A percentile compares a stretch with the other conserved stretches of the same genome.
Conservation (phyloP, 2,329 filamentous ascomycete species). For the Dothideomycetes sp. region DNA sequence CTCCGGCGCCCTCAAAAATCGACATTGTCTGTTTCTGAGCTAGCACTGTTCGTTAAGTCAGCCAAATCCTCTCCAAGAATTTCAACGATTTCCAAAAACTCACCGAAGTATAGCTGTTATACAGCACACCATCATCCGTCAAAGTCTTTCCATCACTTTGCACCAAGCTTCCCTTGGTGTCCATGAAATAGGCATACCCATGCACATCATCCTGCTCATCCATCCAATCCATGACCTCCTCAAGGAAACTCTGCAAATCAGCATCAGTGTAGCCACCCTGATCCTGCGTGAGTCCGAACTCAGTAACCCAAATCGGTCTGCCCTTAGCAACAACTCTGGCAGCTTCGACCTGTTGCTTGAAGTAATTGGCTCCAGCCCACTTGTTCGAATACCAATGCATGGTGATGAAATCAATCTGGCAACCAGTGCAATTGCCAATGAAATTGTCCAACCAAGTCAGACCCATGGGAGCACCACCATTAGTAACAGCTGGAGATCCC, state of each 20-base stretch:
- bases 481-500: slow-evolving; percentile 50
- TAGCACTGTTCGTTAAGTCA: not conserved
- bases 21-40: slow-evolving; percentile 1
- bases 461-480: slow-evolving; percentile 41
- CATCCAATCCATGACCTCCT: slow-evolving; percentile 34
- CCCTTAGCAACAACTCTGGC: slow-evolving; percentile 15
- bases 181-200: slow-evolving; percentile 29
- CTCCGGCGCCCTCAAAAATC: slow-evolving; percentile 4
- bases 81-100: slow-evolving; percentile 1
- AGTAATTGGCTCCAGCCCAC: slow-evolving; percentile 23
- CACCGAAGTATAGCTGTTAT: slow-evolving; percentile 18
- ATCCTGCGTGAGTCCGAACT: slow-evolving; percentile 45
- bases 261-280: slow-evolving; percentile 25
- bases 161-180: slow-evolving; percentile 23
- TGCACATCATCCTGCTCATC: slow-evolving; percentile 30
- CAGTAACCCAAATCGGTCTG: slow-evolving; percentile 39
- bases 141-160: slow-evolving; percentile 17
- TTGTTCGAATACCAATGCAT: slow-evolving; percentile 50
- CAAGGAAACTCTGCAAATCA: slow-evolving; percentile 38
- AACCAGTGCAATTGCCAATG: slow-evolving; percentile 43
- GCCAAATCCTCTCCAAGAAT: slow-evolving; percentile 3
- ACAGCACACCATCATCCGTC: slow-evolving; percentile 18
- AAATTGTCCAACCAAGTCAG: slow-evolving; percentile 46
- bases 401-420: slow-evolving; percentile 50
- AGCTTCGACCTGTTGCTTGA: slow-evolving; percentile 37